A percentile compares a stretch with the other conserved stretches of the same genome.
Evolutionary conservation across 2,329 filamentous ascomycete species (phyloP).

Genomic region (Ophiostoma sp.): DNA sequence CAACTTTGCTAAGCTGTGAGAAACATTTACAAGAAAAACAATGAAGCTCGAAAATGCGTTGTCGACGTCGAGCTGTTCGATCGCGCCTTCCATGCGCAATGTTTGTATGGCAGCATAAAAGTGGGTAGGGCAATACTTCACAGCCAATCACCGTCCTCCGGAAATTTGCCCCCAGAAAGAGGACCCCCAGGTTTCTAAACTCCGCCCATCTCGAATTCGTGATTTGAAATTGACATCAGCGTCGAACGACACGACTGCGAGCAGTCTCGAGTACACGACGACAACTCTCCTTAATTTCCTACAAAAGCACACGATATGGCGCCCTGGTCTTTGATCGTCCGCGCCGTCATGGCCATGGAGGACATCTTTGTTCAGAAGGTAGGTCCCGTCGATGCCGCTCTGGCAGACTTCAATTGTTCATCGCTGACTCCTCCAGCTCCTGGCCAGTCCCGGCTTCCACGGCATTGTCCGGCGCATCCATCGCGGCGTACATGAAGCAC

Average conservation of each 20-base stretch:
- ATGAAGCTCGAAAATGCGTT: too few relatives aligned
- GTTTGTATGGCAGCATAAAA: background rate
- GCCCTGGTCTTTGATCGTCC: slow-evolving; percentile 27
- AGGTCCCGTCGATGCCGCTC: background rate
- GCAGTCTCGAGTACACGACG: background rate
- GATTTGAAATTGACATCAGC: background rate
- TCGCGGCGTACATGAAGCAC: slow-evolving; percentile 49
- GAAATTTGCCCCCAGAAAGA: background rate
- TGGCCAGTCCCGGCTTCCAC: slow-evolving; percentile 54
- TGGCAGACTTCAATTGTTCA: background rate
- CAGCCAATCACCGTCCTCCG: background rate
- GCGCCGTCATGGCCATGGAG: slow-evolving; percentile 28
- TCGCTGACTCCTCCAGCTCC: slow-evolving; percentile 42
- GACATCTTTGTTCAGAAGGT: slow-evolving; percentile 30
- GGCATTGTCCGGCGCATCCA: slow-evolving; percentile 55
- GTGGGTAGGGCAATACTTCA: background rate
- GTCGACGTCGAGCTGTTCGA: background rate
- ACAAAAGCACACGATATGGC: slow-evolving; percentile 23
- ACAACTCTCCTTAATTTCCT: background rate
- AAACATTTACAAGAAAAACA: too few relatives aligned
- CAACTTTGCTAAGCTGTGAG: background rate
- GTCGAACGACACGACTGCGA: background rate
- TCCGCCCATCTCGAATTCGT: background rate
- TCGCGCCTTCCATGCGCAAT: background rate
- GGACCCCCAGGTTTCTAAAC: background rate